Evolutionary conservation across 257 asterid genomes (phyloP), one percentile per base, ranked within the genome.

Genomic region (Lithospermum erythrorhizon): DNA sequence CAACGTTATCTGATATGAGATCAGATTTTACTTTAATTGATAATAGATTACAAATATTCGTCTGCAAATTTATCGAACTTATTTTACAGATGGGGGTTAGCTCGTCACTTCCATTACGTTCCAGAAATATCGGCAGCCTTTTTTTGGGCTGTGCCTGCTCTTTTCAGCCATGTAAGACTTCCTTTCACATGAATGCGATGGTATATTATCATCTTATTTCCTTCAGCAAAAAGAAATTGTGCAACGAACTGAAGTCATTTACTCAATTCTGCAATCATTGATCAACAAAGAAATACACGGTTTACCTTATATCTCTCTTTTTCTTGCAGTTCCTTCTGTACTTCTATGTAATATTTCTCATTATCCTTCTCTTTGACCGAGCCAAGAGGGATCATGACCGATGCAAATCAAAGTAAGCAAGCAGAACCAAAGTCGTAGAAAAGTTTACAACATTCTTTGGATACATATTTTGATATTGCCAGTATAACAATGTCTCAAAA

Each of bases 81-180:
- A 49, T 20, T 61, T 47, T 4, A 32, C 72, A 90, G 98, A 96
- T 91, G 98, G 96, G 98, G 98, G 45, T 75, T 91, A 77, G 80
- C 96, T 63, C 95, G 98, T 61, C 96, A 91, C 74, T 91, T 91
- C 82, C 98, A 91, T 73, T 91, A 91, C 61, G 88, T 85, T 66
- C 98, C 98, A 47, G 98, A 91, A 78, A 88, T 91, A 66, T 61
- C 77, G 65, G 94, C 81, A 15, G 89, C 98, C 35, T 86, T 91
- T 78, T 91, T 88, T 86, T 91, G 98, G 98, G 82, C 86, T 58
- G 73, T 84, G 24, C 98, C 98, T 27, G 96, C 98, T 67, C 80
- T 88, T 61, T 86, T 91, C 64, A 70, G 70, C 79, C 93, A 88
- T 75, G 96, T 90, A 78, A 80, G 94, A 52, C 29, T 57, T 54